Conservation (phyloP, 495 filamentous ascomycete genomes). For the Sabuloglossum arenarium region DNA sequence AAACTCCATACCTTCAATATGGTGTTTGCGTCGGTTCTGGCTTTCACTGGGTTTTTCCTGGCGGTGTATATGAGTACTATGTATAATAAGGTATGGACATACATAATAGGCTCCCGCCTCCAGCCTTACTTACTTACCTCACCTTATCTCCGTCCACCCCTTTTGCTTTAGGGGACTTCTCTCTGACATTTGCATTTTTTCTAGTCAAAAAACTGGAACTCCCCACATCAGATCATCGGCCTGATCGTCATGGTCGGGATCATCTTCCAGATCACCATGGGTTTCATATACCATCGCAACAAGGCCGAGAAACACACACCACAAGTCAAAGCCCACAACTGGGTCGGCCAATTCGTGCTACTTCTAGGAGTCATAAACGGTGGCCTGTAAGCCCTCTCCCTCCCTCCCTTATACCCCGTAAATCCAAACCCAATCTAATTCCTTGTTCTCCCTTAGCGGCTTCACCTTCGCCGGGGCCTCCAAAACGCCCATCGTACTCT, state of each 20-base stretch:
- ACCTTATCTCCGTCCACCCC: neutral
- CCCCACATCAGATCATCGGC: slow-evolving; percentile 8
- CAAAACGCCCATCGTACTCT: neutral
- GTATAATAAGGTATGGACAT: slow-evolving; percentile 13
- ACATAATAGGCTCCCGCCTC: no score
- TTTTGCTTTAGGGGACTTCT: neutral
- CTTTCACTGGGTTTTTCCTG: slow-evolving; percentile 9
- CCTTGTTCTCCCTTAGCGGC: neutral
- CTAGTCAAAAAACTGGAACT: slow-evolving; percentile 4
- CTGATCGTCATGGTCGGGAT: slow-evolving; percentile 2
- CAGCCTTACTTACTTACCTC: neutral
- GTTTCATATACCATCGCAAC: slow-evolving; percentile 1
- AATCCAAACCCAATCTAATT: neutral
- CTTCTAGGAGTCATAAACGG: slow-evolving; percentile 4
- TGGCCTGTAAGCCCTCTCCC: neutral
- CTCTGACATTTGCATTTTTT: neutral
- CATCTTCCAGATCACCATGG: neutral
- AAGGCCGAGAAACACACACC: neutral
- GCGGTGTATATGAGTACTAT: slow-evolving; percentile 7
- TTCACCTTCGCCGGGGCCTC: neutral
- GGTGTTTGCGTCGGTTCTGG: slow-evolving; percentile 7
- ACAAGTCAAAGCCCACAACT: neutral
- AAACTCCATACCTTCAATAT: slow-evolving; percentile 9
- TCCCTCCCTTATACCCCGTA: neutral
- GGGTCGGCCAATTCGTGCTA: neutral